These are phyloP conservation scores for sunflower (Helianthus annuus) DNA, from an alignment of 129 eudicot species.

Conservation along the genomic window HanXRQr2.0-SUNRISE NC_035447.2:170087749-170088248, in stretches of 20 bases:
- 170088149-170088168: constrained; percentile 69
- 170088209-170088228: constrained; percentile 40
- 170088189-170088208: constrained; percentile 46
- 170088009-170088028: constrained; percentile 76
- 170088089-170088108: constrained; percentile 49
- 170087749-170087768: constrained; percentile 25
- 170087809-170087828: constrained; percentile 18
- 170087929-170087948: constrained; percentile 61
- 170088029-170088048: constrained; percentile 47
- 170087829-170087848: neutral
- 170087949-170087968: constrained; percentile 62
- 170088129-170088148: constrained; percentile 45
- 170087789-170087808: constrained; percentile 26
- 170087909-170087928: constrained; percentile 65
- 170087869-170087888: neutral
- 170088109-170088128: constrained; percentile 13
- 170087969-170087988: constrained; percentile 34
- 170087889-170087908: constrained; percentile 60
- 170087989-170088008: constrained; percentile 44
- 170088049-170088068: constrained; percentile 53
- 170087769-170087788: constrained; percentile 33
- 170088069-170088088: constrained; percentile 57
- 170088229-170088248: constrained; percentile 40
- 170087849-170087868: neutral
- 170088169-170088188: constrained; percentile 39